Evolutionary conservation across 169 alveolate genomes (phyloP).

Genomic region (Eimeria maxima): DNA sequence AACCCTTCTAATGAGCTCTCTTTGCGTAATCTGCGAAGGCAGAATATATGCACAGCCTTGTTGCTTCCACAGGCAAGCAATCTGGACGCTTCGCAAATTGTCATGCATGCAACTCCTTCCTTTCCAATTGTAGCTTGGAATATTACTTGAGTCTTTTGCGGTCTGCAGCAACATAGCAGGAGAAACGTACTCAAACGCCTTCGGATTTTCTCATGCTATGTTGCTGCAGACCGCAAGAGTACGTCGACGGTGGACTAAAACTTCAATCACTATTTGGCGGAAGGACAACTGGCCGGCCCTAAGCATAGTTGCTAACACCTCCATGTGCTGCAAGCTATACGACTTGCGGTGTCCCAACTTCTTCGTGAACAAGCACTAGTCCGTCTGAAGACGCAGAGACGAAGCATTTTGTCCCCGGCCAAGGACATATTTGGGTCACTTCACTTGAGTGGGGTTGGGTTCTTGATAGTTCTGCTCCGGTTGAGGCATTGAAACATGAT

Average conservation of each 20-base stretch:
- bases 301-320: neutral
- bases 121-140: conserved; percentile 43
- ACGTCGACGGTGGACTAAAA: neutral
- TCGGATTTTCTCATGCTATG: neutral
- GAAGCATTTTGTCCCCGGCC: conserved; percentile 69
- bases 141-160: conserved; percentile 49
- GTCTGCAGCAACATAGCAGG: neutral
- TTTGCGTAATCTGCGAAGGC: conserved; percentile 51
- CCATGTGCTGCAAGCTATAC: neutral
- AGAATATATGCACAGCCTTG: conserved; percentile 57
- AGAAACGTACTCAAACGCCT: neutral
- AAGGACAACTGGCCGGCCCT: neutral
- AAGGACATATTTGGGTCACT: conserved; percentile 49
- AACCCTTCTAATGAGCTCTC: conserved; percentile 25
- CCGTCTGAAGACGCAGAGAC: conserved; percentile 80
- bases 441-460: conserved; percentile 49
- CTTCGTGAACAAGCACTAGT: conserved; percentile 75
- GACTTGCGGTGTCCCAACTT: conserved; percentile 61
- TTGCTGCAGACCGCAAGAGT: neutral
- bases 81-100: conserved; percentile 46
- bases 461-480: conserved; percentile 39
- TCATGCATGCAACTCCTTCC: conserved; percentile 63
- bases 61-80: conserved; percentile 69
- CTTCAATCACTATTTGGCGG: neutral
- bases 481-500: conserved; percentile 54